Percentiles rank a stretch among this genome's conserved stretches.
Conservation (phyloP, 371 early-diverging fungal species). For the Circinella umbellata region DNA sequence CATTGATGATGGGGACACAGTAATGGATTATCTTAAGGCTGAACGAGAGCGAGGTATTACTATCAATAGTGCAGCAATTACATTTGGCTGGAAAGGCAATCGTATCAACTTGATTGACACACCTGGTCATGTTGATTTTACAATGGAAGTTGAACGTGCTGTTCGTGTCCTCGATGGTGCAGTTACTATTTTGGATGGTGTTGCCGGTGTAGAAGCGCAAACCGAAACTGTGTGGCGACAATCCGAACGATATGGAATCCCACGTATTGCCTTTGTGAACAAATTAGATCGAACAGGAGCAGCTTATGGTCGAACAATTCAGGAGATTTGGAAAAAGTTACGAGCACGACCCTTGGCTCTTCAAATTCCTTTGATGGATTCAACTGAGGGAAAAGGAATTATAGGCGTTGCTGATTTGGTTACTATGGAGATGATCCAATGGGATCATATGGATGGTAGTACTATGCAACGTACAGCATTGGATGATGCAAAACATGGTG, state of each 20-base stretch:
- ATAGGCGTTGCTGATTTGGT: conserved; percentile 82
- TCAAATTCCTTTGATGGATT: conserved; percentile 68
- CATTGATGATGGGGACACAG: conserved; percentile 93
- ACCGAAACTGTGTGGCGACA: conserved; percentile 95
- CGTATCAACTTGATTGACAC: conserved; percentile 95
- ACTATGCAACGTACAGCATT: conserved; percentile 18
- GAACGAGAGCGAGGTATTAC: conserved; percentile 97
- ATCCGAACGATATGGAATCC: conserved; percentile 83
- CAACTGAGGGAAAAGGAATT: conserved; percentile 38
- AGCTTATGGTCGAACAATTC: conserved; percentile 65
- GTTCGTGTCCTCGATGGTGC: conserved; percentile 95
- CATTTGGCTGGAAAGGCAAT: conserved; percentile 87
- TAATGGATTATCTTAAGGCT: conserved; percentile 90
- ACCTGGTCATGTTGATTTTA: conserved; percentile 97
- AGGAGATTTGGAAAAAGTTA: conserved; percentile 69
- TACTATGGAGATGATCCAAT: conserved; percentile 73
- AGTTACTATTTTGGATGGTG: conserved; percentile 90
- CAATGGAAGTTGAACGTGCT: conserved; percentile 93
- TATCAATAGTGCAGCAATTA: conserved; percentile 94
- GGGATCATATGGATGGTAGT: conserved; percentile 67
- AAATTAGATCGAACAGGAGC: conserved; percentile 94
- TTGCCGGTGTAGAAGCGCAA: conserved; percentile 97
- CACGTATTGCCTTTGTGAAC: conserved; percentile 91
- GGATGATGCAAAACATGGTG: conserved; percentile 22
- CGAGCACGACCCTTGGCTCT: conserved; percentile 73